Evolutionary conservation across 495 filamentous ascomycete genomes (phyloP).

Genomic region (Neurospora sp.): DNA sequence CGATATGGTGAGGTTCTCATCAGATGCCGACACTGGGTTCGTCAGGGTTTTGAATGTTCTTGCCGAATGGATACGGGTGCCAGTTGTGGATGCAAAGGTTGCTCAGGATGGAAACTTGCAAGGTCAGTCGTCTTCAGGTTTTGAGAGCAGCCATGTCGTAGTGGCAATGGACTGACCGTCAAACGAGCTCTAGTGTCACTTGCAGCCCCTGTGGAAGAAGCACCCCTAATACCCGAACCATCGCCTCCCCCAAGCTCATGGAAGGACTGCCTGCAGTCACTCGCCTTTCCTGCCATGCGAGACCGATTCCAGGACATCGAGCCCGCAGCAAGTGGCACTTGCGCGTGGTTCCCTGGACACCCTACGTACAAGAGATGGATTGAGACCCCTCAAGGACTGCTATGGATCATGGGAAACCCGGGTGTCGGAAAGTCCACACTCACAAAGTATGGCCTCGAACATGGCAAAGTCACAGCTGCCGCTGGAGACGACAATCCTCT

Average conservation of each 20-base stretch:
- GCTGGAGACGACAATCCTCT: slow-evolving; percentile 3
- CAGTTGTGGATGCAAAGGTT: background rate
- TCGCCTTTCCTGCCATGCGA: slow-evolving; percentile 18
- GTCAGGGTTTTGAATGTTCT: slow-evolving; percentile 2
- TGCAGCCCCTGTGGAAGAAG: background rate
- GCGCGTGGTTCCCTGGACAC: slow-evolving; percentile 26
- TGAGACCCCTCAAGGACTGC: slow-evolving; percentile 17
- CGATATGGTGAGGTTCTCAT: slow-evolving; percentile 29
- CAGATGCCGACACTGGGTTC: slow-evolving; percentile 5
- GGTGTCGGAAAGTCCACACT: slow-evolving; percentile 40
- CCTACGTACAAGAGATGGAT: slow-evolving; percentile 24
- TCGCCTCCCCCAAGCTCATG: background rate
- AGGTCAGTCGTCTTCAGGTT: background rate
- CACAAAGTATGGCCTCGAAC: slow-evolving; percentile 22
- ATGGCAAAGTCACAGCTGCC: background rate
- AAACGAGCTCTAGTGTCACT: background rate
- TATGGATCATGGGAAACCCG: slow-evolving; percentile 42
- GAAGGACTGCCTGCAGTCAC: background rate
- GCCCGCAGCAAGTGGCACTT: slow-evolving; percentile 16
- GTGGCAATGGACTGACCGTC: background rate
- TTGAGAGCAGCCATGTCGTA: background rate
- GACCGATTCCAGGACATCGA: slow-evolving; percentile 15
- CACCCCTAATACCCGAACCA: background rate
- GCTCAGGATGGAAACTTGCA: background rate
- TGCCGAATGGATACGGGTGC: slow-evolving; percentile 1